These are phyloP conservation scores for Cornus suecica DNA, from an alignment of 148 eudicot species.

Conservation along the genomic window DNA sequence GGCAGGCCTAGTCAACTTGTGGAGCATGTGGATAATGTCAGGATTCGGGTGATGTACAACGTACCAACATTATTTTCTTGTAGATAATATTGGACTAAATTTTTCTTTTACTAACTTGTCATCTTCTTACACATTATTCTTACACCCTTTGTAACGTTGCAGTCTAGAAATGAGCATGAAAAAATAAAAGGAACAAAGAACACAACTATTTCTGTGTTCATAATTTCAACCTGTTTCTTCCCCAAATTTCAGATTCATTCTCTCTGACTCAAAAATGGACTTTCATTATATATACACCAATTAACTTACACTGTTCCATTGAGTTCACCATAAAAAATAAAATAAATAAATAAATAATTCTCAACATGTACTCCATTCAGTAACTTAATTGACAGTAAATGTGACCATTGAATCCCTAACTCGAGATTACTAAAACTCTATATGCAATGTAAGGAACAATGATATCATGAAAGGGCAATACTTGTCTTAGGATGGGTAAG, in stretches of 20 bases:
- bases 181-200: neutral
- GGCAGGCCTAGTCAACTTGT: slow-evolving; percentile 13
- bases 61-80: slow-evolving; percentile 10
- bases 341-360: neutral
- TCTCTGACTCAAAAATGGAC: neutral
- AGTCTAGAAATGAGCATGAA: neutral
- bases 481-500: no score
- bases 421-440: neutral
- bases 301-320: neutral
- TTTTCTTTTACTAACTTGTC: slow-evolving; percentile 7
- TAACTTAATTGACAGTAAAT: neutral
- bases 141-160: neutral
- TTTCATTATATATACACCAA: neutral
- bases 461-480: neutral
- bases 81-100: slow-evolving; percentile 1
- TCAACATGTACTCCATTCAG: neutral
- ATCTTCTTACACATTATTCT: neutral
- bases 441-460: neutral
- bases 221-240: neutral
- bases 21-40: slow-evolving; percentile 27
- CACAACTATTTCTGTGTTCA: neutral
- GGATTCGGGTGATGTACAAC: slow-evolving; percentile 13
- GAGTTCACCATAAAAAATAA: neutral
- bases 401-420: neutral
- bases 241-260: neutral